Base-by-base conservation (phyloP, 2,329 filamentous ascomycete genomes). In the Aspergillus tubingensis region DNA sequence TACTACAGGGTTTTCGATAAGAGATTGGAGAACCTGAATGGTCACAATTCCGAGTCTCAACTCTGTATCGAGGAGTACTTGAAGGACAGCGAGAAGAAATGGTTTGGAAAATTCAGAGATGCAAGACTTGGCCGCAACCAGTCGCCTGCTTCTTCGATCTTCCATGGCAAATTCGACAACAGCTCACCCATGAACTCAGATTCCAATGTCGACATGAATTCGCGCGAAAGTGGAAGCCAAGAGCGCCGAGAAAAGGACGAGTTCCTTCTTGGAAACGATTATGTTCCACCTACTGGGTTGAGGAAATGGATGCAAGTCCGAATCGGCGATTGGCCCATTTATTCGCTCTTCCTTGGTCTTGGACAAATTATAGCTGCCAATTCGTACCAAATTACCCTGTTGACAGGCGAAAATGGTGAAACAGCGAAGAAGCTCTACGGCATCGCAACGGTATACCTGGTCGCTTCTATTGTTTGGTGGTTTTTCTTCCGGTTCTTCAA, bases 371-470 rank as follows among this genome's bases (percentile, higher is more conserved):
- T 88, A 53, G 85, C 86, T 1, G 84, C 85, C 59, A 88, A 88
- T 72, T 88, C 85, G 0, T 88, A 88, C 73, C 87, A 89, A 69
- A 85, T 89, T 68, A 88, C 86, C 0, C 79, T 90, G n/a, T 79
- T 90, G 19, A 86, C 85, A 0, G 87, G 87, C 17, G 82, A 86
- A 65, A 79, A 86, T 19, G 86, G 85, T 58, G 81, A 88, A 70
- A 81, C 82, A 2, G 83, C 86, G 3, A 72, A 76, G 32, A 85
- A 86, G 67, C 77, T 89, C 0, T 89, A 89, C 72, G 79, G 81
- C 52, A 83, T 88, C 38, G 85, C 85, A 0, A 81, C 78, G 7
- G 83, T 87, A 21, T 89, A 88, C 67, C 77, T 87, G 5, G 76
- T 78, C 25, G 81, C 83, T 4, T 87, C 86, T 0, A 74, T 86